Conservation (phyloP, 73 alveolate species). For the Paramecium sonneborni region DNA sequence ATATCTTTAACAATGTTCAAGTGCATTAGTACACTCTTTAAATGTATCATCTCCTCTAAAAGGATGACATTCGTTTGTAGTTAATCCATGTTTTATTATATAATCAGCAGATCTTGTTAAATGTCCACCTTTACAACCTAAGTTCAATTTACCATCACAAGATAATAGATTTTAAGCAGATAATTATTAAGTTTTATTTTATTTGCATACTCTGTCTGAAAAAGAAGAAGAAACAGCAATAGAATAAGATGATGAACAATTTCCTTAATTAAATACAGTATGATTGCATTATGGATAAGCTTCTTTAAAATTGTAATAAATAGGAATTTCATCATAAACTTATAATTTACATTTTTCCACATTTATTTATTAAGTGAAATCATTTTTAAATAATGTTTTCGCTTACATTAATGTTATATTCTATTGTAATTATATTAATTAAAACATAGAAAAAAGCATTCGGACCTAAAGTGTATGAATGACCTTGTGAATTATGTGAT, state of each 20-base stretch:
- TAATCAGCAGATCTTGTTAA: constrained; percentile 71
- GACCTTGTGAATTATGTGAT: neutral
- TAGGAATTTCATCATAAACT: neutral
- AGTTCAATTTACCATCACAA: constrained; percentile 70
- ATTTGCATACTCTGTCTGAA: constrained; percentile 43
- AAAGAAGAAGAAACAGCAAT: constrained; percentile 10
- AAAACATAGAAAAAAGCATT: constrained; percentile 21
- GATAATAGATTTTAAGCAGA: constrained; percentile 72
- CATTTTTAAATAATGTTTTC: neutral
- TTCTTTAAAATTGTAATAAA: neutral
- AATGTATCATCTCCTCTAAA: constrained; percentile 28
- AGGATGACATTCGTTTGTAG: constrained; percentile 7
- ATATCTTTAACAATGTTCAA: neutral
- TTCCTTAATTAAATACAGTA: neutral
- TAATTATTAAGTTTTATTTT: constrained; percentile 57
- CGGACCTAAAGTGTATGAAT: constrained; percentile 21
- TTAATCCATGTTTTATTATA: constrained; percentile 32
- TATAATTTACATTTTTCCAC: neutral
- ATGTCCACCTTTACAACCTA: constrained; percentile 83
- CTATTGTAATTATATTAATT: neutral
- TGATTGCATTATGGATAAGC: constrained; percentile 29
- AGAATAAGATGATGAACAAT: constrained; percentile 43
- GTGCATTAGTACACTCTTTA: constrained; percentile 9
- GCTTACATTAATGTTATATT: neutral
- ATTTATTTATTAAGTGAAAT: neutral